phyloP scores from a whole-genome alignment of 2,329 filamentous ascomycete species.

The Aplosporella prunicola region DNA sequence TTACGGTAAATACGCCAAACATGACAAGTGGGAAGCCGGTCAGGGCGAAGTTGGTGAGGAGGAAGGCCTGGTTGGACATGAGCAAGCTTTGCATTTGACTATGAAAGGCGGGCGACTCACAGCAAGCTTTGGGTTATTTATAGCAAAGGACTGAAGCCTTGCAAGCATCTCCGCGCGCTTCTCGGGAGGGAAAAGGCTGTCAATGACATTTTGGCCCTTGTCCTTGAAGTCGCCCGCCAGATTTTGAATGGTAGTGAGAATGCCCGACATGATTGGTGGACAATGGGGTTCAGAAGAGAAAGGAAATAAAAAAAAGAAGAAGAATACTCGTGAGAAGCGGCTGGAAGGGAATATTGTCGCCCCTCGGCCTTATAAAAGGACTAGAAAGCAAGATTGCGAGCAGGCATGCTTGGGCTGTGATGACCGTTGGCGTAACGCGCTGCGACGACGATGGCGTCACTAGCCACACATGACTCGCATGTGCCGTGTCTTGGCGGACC shows the following conservation, averaged over 20 bases:
- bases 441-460: too few relatives aligned
- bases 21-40: slow-evolving; percentile 58
- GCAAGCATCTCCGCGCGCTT: slow-evolving; percentile 50
- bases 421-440: too few relatives aligned
- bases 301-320: not conserved
- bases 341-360: too few relatives aligned
- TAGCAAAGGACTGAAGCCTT: slow-evolving; percentile 46
- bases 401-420: not conserved
- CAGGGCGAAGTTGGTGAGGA: slow-evolving; percentile 55
- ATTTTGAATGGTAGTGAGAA: slow-evolving; percentile 19
- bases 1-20: slow-evolving; percentile 57
- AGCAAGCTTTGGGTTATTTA: slow-evolving; percentile 58
- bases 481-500: too few relatives aligned
- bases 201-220: slow-evolving; percentile 31
- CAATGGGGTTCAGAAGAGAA: not conserved
- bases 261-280: slow-evolving; percentile 18
- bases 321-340: too few relatives aligned
- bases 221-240: slow-evolving; percentile 13
- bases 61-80: slow-evolving; percentile 48
- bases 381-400: not conserved
- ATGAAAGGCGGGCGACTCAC: slow-evolving; percentile 36
- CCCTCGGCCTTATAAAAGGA: too few relatives aligned
- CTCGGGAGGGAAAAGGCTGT: slow-evolving; percentile 50
- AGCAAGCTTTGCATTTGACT: slow-evolving; percentile 10
- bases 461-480: too few relatives aligned